Percentiles rank a stretch among this genome's conserved stretches.
Evolutionary conservation across 345 rosid genomes (phyloP).

Genomic region (Pugionium cornutum): DNA sequence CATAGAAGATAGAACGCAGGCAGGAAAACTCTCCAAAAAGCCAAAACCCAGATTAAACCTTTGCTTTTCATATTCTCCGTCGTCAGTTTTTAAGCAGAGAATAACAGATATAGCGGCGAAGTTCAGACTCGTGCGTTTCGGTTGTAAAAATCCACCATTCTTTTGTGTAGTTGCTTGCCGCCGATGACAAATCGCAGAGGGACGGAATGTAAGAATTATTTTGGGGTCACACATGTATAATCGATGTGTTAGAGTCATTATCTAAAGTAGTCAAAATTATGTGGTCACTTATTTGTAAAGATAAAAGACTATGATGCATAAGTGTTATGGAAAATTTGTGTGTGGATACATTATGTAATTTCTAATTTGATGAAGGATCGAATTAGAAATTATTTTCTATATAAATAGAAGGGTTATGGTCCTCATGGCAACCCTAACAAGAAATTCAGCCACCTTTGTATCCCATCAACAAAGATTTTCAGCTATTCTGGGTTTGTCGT

Average conservation of each 20-base stretch:
- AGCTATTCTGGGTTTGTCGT: too few species aligned
- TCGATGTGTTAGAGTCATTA: constrained; percentile 65
- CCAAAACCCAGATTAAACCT: neutral
- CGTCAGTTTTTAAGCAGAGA: neutral
- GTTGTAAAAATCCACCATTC: constrained; percentile 74
- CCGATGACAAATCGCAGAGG: constrained; percentile 78
- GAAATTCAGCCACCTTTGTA: too few species aligned
- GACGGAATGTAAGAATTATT: constrained; percentile 45
- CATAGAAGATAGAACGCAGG: neutral
- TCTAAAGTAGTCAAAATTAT: too few species aligned
- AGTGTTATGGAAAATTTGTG: too few species aligned
- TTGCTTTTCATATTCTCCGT: neutral
- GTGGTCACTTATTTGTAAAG: constrained; percentile 41
- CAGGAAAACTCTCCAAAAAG: neutral
- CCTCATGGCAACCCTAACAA: too few species aligned
- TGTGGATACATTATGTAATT: too few species aligned
- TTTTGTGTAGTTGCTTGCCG: constrained; percentile 64
- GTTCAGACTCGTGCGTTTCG: constrained; percentile 71
- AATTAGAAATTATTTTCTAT: too few species aligned
- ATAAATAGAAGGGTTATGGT: too few species aligned
- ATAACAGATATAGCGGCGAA: constrained; percentile 59
- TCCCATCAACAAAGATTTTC: too few species aligned
- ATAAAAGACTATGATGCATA: neutral
- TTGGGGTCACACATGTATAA: constrained; percentile 45
- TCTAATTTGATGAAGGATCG: too few species aligned